These are phyloP conservation scores for Paracoccidioides lutzii DNA, from an alignment of 2,329 filamentous ascomycete genomes.

Conservation along the genomic window DNA sequence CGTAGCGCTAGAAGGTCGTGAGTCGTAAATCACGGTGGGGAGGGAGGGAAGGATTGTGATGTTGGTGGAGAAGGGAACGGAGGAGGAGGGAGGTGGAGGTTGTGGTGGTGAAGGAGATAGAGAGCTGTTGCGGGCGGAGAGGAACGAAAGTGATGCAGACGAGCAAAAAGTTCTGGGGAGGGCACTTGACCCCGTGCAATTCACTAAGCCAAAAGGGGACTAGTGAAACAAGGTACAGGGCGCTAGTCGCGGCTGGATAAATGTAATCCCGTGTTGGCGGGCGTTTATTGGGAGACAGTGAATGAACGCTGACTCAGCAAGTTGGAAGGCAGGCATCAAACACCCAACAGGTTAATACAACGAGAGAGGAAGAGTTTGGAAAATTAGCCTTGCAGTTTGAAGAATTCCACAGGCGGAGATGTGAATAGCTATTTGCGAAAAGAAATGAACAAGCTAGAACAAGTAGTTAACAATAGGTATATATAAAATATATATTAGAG, in stretches of 20 bases:
- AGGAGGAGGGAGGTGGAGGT: background rate
- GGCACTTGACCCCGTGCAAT: conserved; percentile 1
- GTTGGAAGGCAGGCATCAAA: background rate
- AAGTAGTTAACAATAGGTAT: too few species aligned
- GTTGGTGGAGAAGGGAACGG: background rate
- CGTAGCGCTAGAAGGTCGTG: background rate
- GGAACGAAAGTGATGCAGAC: too few species aligned
- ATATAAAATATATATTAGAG: too few species aligned
- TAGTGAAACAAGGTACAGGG: background rate
- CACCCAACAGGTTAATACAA: background rate
- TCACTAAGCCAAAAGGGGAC: background rate
- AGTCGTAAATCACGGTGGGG: background rate
- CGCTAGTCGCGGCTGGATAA: background rate
- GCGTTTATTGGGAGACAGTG: background rate
- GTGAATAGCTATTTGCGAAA: background rate
- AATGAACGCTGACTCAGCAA: background rate
- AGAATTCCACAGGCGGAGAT: background rate
- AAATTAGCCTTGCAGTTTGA: background rate
- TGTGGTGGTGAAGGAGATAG: background rate
- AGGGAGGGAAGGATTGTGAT: background rate
- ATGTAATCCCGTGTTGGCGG: background rate
- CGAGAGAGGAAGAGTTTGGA: background rate
- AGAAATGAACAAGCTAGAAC: background rate
- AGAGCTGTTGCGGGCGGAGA: too few species aligned
- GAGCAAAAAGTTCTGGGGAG: background rate